Conservation (phyloP, 2,329 filamentous ascomycete genomes). For the Scortechinia acanthostroma region DNA sequence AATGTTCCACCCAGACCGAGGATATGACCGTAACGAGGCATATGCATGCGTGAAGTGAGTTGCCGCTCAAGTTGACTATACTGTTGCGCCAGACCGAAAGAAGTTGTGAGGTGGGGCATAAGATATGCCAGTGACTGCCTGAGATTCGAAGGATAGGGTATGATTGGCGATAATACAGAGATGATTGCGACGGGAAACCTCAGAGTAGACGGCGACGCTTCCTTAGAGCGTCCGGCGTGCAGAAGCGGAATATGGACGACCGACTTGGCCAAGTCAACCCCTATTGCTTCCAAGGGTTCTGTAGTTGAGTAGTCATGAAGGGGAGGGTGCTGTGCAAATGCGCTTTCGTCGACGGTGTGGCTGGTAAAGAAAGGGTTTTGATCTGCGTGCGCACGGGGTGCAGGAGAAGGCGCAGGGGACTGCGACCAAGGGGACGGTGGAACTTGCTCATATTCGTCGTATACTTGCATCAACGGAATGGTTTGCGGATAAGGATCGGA, state of each 20-base stretch:
- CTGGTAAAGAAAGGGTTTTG: constrained; percentile 53
- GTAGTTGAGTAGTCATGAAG: constrained; percentile 47
- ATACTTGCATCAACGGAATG: constrained; percentile 20
- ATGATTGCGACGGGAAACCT: constrained; percentile 50
- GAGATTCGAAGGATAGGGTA: constrained; percentile 52
- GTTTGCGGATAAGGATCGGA: too few relatives aligned
- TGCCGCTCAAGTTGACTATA: constrained; percentile 46
- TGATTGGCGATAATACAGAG: constrained; percentile 47
- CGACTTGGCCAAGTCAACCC: constrained; percentile 51
- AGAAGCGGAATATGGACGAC: constrained; percentile 54
- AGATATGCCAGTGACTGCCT: constrained; percentile 45
- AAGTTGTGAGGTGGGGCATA: constrained; percentile 55
- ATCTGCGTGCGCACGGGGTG: constrained; percentile 47
- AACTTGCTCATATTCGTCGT: constrained; percentile 59
- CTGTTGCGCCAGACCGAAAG: constrained; percentile 51
- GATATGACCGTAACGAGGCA: constrained; percentile 35
- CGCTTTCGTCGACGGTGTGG: constrained; percentile 47
- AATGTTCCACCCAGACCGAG: constrained; percentile 37
- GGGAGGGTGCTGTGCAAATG: constrained; percentile 42
- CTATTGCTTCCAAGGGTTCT: constrained; percentile 50
- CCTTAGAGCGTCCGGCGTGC: constrained; percentile 38
- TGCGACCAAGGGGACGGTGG: constrained; percentile 59
- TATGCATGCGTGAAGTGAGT: constrained; percentile 31
- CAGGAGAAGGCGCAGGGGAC: constrained; percentile 57
- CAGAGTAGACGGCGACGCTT: constrained; percentile 24